These are phyloP conservation scores for Nitzschia sp. DNA, from an alignment of 108 stramenopile species.

Conservation along the genomic window DNA sequence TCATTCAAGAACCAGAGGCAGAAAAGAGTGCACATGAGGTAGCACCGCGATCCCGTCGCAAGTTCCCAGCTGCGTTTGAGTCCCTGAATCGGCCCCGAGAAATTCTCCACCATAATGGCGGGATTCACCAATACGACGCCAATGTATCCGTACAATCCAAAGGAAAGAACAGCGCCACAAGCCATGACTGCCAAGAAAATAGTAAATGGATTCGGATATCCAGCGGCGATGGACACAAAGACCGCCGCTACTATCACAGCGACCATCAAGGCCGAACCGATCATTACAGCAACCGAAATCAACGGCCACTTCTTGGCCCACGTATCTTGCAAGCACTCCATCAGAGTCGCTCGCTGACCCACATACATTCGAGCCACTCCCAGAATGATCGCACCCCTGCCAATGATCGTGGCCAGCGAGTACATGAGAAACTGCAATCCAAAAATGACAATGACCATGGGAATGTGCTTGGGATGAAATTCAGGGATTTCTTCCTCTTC, in stretches of 20 bases:
- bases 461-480: constrained; percentile 31
- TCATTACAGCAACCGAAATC: constrained; percentile 7
- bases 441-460: constrained; percentile 12
- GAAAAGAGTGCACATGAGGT: constrained; percentile 29
- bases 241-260: background rate
- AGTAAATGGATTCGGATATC: constrained; percentile 20
- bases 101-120: constrained; percentile 25
- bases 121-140: constrained; percentile 15
- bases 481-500: constrained; percentile 22
- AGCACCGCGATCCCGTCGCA: constrained; percentile 29
- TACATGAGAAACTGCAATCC: constrained; percentile 12
- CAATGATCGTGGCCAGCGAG: constrained; percentile 20
- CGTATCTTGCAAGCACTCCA: constrained; percentile 19
- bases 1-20: constrained; percentile 22
- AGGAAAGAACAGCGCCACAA: background rate
- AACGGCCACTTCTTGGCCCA: constrained; percentile 20
- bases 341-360: constrained; percentile 1
- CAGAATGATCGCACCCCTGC: constrained; percentile 9
- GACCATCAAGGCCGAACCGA: background rate
- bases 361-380: constrained; percentile 24
- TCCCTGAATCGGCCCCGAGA: constrained; percentile 16
- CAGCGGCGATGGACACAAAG: background rate
- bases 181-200: constrained; percentile 12
- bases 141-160: constrained; percentile 9
- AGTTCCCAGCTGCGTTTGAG: constrained; percentile 31